Evolutionary conservation across 495 filamentous ascomycete genomes (phyloP), one percentile per base, ranked within the genome.

Genomic region (Penicillium paradoxum): DNA sequence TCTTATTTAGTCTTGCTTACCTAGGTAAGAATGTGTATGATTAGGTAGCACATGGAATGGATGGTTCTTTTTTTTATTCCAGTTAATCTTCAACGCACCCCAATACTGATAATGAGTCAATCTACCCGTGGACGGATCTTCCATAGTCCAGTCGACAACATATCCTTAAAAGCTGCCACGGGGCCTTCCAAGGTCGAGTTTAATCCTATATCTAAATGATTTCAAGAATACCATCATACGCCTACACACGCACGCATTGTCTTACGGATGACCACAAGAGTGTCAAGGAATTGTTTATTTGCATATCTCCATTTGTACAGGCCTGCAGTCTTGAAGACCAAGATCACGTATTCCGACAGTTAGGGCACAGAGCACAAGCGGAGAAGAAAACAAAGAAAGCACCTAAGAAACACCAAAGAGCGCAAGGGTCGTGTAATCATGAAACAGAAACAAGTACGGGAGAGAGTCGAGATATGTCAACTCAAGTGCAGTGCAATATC

Each of bases 241-340:
- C n/a, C n/a, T 27, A 27, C 24, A 27, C 24, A 3, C 7, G 24
- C 7, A 27, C 24, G 24, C 24, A 27, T 27, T 27, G 7, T 27
- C 3, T 27, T 7, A 27, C 7, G 24, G 24, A 3, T 27, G 7
- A 27, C n/a, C 3, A 27, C 3, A 21, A 37, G 40, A 40, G 45
- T 49, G 38, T 45, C 49, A 41, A 33, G 43, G 21, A 48, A 44
- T 30, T 53, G 49, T 53, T 56, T 55, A 59, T 60, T 63, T 63
- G 60, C 60, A 57, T 19, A 62, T 53, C 45, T 46, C 53, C 43
- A 46, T 63, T 56, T 63, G 47, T 57, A 62, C 59, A 62, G 22
- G 34, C 19, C 46, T 45, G 45, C 40, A 32, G 33, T 18, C 42
- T 13, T 44, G 25, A 13, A 17, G 29, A 13, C 6, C 43, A 45